phyloP scores from a whole-genome alignment of 108 stramenopile genomes.

The Nannochloropsis gaditana region DNA sequence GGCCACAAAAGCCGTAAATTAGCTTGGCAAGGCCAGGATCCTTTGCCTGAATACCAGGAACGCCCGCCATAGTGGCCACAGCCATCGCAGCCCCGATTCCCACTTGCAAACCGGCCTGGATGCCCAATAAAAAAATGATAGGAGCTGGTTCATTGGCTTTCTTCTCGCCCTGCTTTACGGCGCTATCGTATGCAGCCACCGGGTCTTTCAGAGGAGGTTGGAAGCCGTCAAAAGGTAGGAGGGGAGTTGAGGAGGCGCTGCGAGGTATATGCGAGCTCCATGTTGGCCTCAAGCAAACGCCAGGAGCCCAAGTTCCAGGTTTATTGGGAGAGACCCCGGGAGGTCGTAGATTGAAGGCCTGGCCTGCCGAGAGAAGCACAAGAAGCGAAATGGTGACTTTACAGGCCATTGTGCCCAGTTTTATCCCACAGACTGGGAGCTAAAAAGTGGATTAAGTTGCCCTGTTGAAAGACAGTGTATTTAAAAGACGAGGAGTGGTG shows the following conservation, averaged over 20 bases:
- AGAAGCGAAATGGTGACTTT: background rate
- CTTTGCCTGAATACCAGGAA: constrained; percentile 12
- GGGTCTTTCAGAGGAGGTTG: constrained; percentile 2
- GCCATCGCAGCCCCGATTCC: background rate
- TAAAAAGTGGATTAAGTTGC: no score
- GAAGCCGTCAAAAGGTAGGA: background rate
- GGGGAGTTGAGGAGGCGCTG: background rate
- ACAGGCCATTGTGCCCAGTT: no score
- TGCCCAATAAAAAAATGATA: background rate
- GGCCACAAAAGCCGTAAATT: constrained; percentile 3
- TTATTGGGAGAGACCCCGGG: background rate
- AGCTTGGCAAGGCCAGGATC: constrained; percentile 12
- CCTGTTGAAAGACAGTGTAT: no score
- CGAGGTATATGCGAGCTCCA: no score
- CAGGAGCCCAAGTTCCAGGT: no score
- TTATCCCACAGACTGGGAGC: no score
- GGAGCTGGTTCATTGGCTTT: background rate
- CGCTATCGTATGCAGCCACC: background rate
- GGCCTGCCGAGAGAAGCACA: background rate
- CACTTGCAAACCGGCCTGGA: background rate
- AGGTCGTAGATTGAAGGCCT: background rate
- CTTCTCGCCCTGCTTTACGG: background rate
- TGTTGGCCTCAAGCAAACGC: no score
- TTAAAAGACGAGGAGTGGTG: no score
- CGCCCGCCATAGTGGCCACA: background rate